Conservation (phyloP, 306 rosid genomes). For the Dicorynia guianensis region DNA sequence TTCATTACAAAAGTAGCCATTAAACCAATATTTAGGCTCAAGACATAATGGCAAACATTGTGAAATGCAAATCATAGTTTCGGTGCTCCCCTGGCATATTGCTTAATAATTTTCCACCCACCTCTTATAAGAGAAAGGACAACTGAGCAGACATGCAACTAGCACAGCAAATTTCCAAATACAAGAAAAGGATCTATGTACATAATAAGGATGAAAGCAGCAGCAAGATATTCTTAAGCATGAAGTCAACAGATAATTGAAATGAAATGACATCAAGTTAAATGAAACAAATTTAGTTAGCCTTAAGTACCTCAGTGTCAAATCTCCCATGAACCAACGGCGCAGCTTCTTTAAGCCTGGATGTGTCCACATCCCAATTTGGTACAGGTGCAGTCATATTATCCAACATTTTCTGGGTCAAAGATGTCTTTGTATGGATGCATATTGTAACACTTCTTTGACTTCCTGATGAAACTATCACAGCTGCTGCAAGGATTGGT, state of each 20-base stretch:
- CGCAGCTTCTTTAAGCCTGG: constrained; percentile 65
- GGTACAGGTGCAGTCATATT: constrained; percentile 66
- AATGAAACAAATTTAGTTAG: constrained; percentile 1
- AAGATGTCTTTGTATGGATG: constrained; percentile 77
- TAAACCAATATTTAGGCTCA: background rate
- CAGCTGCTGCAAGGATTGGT: constrained; percentile 15
- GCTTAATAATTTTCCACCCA: background rate
- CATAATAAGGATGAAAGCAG: background rate
- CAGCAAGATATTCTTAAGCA: background rate
- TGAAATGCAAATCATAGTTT: background rate
- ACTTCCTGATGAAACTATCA: constrained; percentile 64
- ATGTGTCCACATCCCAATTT: constrained; percentile 56
- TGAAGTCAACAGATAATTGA: background rate
- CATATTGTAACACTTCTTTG: constrained; percentile 66
- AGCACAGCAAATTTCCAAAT: background rate
- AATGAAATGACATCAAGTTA: background rate
- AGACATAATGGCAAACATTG: no score
- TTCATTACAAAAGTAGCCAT: background rate
- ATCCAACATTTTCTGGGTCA: constrained; percentile 91
- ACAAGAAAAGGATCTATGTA: background rate
- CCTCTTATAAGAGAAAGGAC: background rate
- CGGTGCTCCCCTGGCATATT: background rate
- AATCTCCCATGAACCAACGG: constrained; percentile 53
- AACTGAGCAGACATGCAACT: background rate
- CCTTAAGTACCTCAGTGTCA: constrained; percentile 56